Evolutionary conservation across 2,329 filamentous ascomycete species (phyloP).

Genomic region (Epichloe sp.): DNA sequence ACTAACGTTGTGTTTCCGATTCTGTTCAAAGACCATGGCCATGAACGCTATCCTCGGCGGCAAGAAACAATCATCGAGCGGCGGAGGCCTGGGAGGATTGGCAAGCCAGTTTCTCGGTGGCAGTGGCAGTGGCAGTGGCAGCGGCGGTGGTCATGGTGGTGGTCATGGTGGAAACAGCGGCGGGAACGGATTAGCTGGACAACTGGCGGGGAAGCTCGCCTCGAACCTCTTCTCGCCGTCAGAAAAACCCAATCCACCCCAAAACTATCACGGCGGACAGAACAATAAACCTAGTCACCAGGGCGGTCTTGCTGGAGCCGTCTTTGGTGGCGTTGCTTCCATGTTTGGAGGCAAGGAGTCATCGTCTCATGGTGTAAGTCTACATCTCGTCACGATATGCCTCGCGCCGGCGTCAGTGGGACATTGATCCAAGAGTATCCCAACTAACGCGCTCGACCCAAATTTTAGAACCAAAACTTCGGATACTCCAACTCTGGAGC

Average conservation of each 20-base stretch:
- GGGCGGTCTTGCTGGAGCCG: slow-evolving; percentile 36
- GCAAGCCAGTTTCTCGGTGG: slow-evolving; percentile 5
- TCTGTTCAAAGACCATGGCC: slow-evolving; percentile 38
- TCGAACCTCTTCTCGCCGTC: slow-evolving; percentile 39
- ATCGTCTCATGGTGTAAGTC: slow-evolving; percentile 11
- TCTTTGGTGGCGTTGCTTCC: slow-evolving; percentile 42
- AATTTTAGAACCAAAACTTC: slow-evolving; percentile 38
- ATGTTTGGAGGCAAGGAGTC: slow-evolving; percentile 36
- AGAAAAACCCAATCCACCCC: slow-evolving; percentile 28
- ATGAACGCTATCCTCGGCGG: slow-evolving; percentile 44
- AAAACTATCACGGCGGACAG: slow-evolving; percentile 37
- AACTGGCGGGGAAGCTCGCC: slow-evolving; percentile 44
- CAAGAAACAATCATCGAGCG: slow-evolving; percentile 20
- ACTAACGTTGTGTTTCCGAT: background rate
- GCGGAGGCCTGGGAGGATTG: slow-evolving; percentile 11
- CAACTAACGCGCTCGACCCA: slow-evolving; percentile 5
- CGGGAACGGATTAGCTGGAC: slow-evolving; percentile 31
- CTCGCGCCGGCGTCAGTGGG: background rate
- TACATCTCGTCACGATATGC: background rate
- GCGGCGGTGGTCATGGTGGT: slow-evolving; percentile 25
- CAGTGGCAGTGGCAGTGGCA: slow-evolving; percentile 4
- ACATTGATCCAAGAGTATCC: background rate
- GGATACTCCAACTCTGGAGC: slow-evolving; percentile 47
- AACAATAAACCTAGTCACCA: slow-evolving; percentile 24
- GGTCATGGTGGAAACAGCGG: slow-evolving; percentile 19